These are phyloP conservation scores for Megacollybia marginata DNA, from an alignment of 768 basidiomycete genomes.

Conservation along the genomic window DNA sequence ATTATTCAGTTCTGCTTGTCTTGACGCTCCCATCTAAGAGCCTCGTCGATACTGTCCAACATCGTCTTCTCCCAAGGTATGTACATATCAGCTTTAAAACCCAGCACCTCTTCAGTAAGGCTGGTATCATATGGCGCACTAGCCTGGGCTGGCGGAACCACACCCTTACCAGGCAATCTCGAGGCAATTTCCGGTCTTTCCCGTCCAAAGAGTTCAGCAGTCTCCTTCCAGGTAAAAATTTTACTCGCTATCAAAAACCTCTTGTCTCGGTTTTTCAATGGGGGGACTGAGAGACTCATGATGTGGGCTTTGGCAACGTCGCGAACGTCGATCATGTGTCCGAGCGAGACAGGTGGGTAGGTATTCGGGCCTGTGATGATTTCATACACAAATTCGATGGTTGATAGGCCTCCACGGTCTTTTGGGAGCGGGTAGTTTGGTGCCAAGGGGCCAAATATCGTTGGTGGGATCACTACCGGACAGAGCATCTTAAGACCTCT, in stretches of 20 bases:
- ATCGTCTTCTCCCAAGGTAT: constrained; percentile 3
- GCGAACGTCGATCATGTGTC: constrained; percentile 9
- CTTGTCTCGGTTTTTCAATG: neutral
- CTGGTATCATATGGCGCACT: constrained; percentile 3
- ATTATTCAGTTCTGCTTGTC: neutral
- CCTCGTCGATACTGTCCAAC: constrained; percentile 1
- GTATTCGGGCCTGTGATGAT: neutral
- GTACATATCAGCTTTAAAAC: constrained; percentile 1
- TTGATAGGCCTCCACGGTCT: neutral
- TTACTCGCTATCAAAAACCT: constrained; percentile 1
- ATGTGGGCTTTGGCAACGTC: constrained; percentile 9
- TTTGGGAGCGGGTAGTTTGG: constrained; percentile 5
- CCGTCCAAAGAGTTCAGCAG: neutral
- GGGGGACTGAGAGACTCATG: constrained; percentile 5
- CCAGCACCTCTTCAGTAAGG: constrained; percentile 3
- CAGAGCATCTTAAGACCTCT: too few species aligned
- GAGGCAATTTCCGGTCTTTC: constrained; percentile 3
- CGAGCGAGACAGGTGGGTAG: constrained; percentile 2
- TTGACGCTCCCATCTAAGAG: constrained; percentile 2
- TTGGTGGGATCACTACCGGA: constrained; percentile 9
- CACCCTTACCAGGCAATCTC: constrained; percentile 1
- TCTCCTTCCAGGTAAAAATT: constrained; percentile 3
- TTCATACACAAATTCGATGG: constrained; percentile 1
- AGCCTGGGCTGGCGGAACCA: constrained; percentile 1
- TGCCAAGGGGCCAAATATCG: constrained; percentile 13